Evolutionary conservation across 2,329 filamentous ascomycete species (phyloP).

Genomic region (Colletotrichum sp.): DNA sequence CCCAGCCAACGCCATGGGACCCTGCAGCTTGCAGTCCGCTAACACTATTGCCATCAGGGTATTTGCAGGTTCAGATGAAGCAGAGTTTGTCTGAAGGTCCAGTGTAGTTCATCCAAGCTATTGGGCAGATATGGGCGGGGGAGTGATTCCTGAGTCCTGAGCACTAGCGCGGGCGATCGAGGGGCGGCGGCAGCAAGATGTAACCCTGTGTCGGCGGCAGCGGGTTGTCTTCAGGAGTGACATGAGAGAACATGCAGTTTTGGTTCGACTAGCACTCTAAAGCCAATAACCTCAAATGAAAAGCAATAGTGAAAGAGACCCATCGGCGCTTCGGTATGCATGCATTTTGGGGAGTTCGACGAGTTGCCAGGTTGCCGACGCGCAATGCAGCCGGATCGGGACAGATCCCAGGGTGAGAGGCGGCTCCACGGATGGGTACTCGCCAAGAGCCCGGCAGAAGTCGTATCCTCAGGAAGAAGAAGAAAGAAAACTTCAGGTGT

Average conservation of each 20-base stretch:
- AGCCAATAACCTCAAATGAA: background rate
- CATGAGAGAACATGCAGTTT: background rate
- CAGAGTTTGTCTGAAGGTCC: background rate
- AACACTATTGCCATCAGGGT: background rate
- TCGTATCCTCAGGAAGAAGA: background rate
- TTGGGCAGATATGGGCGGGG: background rate
- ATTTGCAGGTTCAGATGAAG: constrained; percentile 2
- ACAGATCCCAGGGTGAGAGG: background rate
- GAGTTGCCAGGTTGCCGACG: background rate
- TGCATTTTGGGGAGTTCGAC: background rate
- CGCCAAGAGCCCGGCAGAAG: background rate
- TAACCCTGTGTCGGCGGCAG: background rate
- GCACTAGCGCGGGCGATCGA: background rate
- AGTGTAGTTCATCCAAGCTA: constrained; percentile 2
- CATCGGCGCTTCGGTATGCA: background rate
- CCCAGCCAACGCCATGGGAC: background rate
- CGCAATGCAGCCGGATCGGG: background rate
- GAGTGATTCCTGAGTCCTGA: background rate
- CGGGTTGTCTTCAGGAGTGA: background rate
- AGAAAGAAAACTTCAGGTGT: background rate
- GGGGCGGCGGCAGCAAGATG: background rate
- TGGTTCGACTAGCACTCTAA: background rate
- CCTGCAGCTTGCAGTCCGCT: background rate
- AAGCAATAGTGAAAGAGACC: background rate
- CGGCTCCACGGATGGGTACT: background rate